Evolutionary conservation across 257 asterid species (phyloP).

Genomic region (Ilex asprella): DNA sequence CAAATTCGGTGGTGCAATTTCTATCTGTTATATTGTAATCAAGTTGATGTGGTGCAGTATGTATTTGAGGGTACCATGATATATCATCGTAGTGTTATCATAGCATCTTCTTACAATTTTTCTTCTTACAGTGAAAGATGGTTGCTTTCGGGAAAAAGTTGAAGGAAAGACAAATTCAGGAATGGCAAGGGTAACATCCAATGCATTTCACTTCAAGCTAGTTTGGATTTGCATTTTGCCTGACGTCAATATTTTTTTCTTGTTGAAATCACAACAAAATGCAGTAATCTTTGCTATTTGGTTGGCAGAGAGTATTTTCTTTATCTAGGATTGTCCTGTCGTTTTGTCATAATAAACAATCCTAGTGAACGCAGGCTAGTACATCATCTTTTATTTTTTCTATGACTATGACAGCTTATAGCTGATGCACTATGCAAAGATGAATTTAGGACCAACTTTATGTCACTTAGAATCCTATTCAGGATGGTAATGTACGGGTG

Average conservation of each 20-base stretch:
- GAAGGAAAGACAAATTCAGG: conserved; percentile 81
- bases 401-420: too few relatives aligned
- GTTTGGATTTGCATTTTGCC: background rate
- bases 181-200: conserved; percentile 76
- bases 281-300: background rate
- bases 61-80: too few relatives aligned
- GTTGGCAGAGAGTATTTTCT: background rate
- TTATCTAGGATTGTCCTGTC: background rate
- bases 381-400: background rate
- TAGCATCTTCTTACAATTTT: background rate
- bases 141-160: conserved; percentile 89
- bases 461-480: too few relatives aligned
- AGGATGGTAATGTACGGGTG: too few relatives aligned
- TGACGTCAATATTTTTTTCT: background rate
- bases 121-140: conserved; percentile 45
- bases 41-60: too few relatives aligned
- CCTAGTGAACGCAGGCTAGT: background rate
- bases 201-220: background rate
- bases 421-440: too few relatives aligned
- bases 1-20: background rate
- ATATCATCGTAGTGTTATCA: too few relatives aligned
- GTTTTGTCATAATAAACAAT: background rate
- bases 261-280: background rate
- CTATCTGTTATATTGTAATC: too few relatives aligned
- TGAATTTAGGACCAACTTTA: too few relatives aligned